phyloP scores from a whole-genome alignment of 768 basidiomycete species.

The Mycena haematopus region DNA sequence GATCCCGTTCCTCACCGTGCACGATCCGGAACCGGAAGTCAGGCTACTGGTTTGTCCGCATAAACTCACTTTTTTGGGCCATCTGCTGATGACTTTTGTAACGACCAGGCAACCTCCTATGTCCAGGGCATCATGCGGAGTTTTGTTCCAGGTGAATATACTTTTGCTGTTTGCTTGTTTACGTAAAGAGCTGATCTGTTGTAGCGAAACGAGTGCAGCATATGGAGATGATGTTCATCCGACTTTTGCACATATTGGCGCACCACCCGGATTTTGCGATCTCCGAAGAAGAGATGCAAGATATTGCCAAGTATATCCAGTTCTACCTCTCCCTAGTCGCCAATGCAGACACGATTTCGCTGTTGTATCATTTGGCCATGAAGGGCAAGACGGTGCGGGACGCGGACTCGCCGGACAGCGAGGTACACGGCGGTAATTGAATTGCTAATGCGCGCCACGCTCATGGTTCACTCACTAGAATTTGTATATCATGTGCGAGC shows the following conservation, averaged over 20 bases:
- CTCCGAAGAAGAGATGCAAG: constrained; percentile 69
- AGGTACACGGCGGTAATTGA: constrained; percentile 50
- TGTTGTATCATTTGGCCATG: constrained; percentile 82
- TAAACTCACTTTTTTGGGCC: not conserved
- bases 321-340: constrained; percentile 85
- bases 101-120: constrained; percentile 60
- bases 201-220: constrained; percentile 64
- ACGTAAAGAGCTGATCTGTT: not conserved
- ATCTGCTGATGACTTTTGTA: constrained; percentile 17
- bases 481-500: constrained; percentile 85
- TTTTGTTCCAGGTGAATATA: constrained; percentile 50
- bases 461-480: constrained; percentile 59
- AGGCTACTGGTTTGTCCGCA: constrained; percentile 60
- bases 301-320: constrained; percentile 89
- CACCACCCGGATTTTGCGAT: constrained; percentile 93
- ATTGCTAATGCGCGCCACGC: not conserved
- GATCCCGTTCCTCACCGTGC: constrained; percentile 86
- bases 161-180: not conserved
- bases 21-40: constrained; percentile 90
- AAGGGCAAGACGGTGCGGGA: constrained; percentile 91
- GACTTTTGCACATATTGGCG: constrained; percentile 85
- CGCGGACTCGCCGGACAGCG: constrained; percentile 70
- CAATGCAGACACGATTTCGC: constrained; percentile 80
- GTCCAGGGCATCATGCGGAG: constrained; percentile 54
- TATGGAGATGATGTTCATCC: constrained; percentile 84